Percentiles rank a stretch among this genome's conserved stretches.
phyloP scores from a whole-genome alignment of 192 early-diverging fungal species.

The Linnemannia elongata region DNA sequence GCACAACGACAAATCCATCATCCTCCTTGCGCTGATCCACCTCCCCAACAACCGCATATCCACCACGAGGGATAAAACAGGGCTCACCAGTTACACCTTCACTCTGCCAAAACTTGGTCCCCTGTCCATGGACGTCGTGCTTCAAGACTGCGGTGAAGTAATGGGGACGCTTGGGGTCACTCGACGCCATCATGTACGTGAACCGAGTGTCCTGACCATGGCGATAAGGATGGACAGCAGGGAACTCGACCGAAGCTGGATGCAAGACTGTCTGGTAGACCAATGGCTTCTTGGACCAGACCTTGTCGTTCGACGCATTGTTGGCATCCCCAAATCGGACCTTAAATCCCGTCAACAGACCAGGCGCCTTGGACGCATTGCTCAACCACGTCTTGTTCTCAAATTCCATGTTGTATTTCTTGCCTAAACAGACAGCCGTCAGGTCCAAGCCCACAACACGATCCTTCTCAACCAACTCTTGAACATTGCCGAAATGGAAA shows the following conservation, averaged over 20 bases:
- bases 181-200: constrained; percentile 56
- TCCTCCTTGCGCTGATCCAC: constrained; percentile 27
- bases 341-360: constrained; percentile 40
- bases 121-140: constrained; percentile 38
- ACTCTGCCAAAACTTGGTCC: constrained; percentile 52
- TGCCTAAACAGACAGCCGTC: constrained; percentile 51
- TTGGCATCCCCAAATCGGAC: constrained; percentile 22
- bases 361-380: constrained; percentile 53
- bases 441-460: constrained; percentile 41
- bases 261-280: constrained; percentile 37
- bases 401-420: constrained; percentile 55
- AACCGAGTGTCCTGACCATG: constrained; percentile 46
- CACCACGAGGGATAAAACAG: constrained; percentile 46
- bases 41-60: constrained; percentile 31
- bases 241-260: constrained; percentile 52
- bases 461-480: constrained; percentile 30
- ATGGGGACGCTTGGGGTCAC: constrained; percentile 54
- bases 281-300: background rate
- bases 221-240: constrained; percentile 46
- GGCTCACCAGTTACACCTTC: constrained; percentile 52
- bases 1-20: constrained; percentile 50
- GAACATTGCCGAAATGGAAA: constrained; percentile 52
- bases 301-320: background rate
- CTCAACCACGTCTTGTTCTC: constrained; percentile 55
- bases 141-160: constrained; percentile 53